Evolutionary conservation across 345 rosid species (phyloP).

Genomic region (Moricandia moricandioides): DNA sequence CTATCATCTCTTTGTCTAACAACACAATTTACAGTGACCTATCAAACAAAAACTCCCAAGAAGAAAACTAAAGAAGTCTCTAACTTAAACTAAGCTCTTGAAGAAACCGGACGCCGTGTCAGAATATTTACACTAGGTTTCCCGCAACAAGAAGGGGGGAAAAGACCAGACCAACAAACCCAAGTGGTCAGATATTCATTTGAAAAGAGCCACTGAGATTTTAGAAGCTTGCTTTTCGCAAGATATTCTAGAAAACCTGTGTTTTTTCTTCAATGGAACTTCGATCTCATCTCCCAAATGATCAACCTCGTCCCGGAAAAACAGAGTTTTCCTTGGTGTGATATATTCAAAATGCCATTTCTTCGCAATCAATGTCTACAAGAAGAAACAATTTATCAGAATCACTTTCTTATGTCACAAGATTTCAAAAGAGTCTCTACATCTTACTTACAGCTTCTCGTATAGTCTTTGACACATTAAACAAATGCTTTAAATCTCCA

Average conservation of each 20-base stretch:
- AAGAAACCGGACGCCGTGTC: constrained; percentile 1
- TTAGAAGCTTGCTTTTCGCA: constrained; percentile 41
- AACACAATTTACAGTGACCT: constrained; percentile 16
- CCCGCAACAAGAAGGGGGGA: not conserved
- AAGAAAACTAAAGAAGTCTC: not conserved
- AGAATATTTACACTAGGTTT: not conserved
- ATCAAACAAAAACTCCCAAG: not conserved
- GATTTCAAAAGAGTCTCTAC: not conserved
- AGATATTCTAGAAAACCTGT: constrained; percentile 25
- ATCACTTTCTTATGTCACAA: not conserved
- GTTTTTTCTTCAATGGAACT: constrained; percentile 45
- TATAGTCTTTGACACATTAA: constrained; percentile 58
- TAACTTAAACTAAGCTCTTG: constrained; percentile 1
- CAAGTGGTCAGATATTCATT: constrained; percentile 8
- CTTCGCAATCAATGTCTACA: constrained; percentile 60
- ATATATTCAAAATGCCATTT: constrained; percentile 53
- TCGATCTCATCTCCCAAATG: constrained; percentile 39
- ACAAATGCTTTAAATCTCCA: constrained; percentile 68
- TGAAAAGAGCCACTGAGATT: constrained; percentile 44
- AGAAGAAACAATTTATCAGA: not conserved
- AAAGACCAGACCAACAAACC: not conserved
- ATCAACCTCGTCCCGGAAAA: constrained; percentile 42
- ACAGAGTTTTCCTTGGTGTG: constrained; percentile 62
- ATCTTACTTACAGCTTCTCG: constrained; percentile 59
- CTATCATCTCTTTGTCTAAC: constrained; percentile 6